These are phyloP conservation scores for Leccinum ochraceum DNA, from an alignment of 768 basidiomycete genomes.

Conservation along the genomic window DNA sequence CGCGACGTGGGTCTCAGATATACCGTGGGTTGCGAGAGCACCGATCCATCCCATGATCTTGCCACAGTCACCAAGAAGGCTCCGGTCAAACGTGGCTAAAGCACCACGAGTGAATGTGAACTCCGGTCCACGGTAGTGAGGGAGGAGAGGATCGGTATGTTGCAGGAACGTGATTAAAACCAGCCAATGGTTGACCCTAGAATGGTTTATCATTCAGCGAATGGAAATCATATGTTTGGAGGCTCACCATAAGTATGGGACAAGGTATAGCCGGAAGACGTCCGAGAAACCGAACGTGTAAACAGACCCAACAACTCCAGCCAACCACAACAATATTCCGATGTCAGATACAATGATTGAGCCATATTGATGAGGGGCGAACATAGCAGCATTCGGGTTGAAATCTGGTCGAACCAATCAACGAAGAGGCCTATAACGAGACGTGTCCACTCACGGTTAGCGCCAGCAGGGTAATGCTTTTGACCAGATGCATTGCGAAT, in stretches of 20 bases:
- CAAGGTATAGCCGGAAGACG: constrained; percentile 77
- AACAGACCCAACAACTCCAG: constrained; percentile 54
- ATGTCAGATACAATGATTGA: constrained; percentile 84
- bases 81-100: constrained; percentile 87
- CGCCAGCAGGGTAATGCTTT: constrained; percentile 69
- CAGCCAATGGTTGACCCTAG: constrained; percentile 90
- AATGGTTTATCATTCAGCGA: background rate
- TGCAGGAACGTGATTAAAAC: constrained; percentile 97
- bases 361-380: constrained; percentile 72
- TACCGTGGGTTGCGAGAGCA: constrained; percentile 82
- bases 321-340: constrained; percentile 76
- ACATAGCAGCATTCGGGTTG: constrained; percentile 75
- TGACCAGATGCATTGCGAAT: constrained; percentile 86
- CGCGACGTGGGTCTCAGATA: constrained; percentile 90
- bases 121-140: constrained; percentile 86
- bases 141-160: constrained; percentile 94
- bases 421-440: background rate
- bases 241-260: constrained; percentile 82
- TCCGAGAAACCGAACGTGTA: constrained; percentile 64
- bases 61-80: constrained; percentile 76
- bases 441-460: constrained; percentile 63
- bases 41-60: constrained; percentile 84
- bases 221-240: background rate
- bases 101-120: constrained; percentile 96
- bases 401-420: constrained; percentile 54